A percentile compares a stretch with the other conserved stretches of the same genome.
phyloP scores from a whole-genome alignment of 129 eudicot genomes.

The Saposhnikovia divaricata region DNA sequence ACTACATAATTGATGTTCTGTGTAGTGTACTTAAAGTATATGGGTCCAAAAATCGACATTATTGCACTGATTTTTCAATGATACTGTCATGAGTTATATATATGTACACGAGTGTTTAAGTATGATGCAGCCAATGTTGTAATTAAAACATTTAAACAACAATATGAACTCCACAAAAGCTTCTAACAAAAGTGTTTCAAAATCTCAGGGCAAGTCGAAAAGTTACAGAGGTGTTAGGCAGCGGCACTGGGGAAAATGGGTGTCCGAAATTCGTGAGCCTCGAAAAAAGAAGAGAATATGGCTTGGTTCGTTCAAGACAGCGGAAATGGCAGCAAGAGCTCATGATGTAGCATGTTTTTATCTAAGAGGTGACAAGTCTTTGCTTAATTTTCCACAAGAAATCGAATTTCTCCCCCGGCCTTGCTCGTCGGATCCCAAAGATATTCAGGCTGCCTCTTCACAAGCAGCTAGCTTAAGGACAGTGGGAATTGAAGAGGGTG shows the following conservation, averaged over 20 bases:
- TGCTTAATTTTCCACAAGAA: conserved; percentile 2
- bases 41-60: not conserved
- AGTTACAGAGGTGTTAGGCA: conserved; percentile 9
- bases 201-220: not conserved
- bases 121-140: not conserved
- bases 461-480: not conserved
- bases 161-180: not conserved
- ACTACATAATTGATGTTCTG: not conserved
- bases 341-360: conserved; percentile 9
- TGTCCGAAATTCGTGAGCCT: conserved; percentile 8
- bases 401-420: conserved; percentile 5
- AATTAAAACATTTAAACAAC: not conserved
- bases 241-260: conserved; percentile 13
- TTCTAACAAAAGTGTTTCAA: not conserved
- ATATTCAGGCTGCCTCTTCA: conserved; percentile 1
- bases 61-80: not conserved
- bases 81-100: not conserved
- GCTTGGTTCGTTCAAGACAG: conserved; percentile 11
- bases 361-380: not conserved
- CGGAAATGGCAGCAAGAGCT: conserved; percentile 11
- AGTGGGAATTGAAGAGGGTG: not conserved
- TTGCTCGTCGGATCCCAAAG: not conserved
- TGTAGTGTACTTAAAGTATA: not conserved
- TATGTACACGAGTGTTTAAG: not conserved
- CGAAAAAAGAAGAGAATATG: conserved; percentile 10